A percentile compares a stretch with the other conserved stretches of the same genome.
phyloP scores from a whole-genome alignment of 805 yeast genomes.

The Candida ficus region DNA sequence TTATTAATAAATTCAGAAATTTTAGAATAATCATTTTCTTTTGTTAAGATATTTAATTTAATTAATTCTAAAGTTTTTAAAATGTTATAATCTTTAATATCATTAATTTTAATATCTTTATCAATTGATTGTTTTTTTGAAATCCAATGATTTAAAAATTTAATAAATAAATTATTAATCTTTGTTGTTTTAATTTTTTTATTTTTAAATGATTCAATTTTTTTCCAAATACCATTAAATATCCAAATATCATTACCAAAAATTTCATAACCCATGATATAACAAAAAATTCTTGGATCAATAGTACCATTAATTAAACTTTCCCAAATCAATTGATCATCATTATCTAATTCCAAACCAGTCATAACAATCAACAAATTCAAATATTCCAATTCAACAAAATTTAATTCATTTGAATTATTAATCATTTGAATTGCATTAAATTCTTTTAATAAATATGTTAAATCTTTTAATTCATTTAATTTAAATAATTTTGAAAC shows the following conservation, averaged over 20 bases:
- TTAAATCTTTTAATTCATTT: slow-evolving; percentile 3
- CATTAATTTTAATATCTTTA: slow-evolving; percentile 5
- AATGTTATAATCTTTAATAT: slow-evolving; percentile 11
- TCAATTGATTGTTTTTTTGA: slow-evolving; percentile 8
- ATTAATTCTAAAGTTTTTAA: slow-evolving; percentile 16
- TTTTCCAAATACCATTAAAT: slow-evolving; percentile 16
- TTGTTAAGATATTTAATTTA: slow-evolving; percentile 11
- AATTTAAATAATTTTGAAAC: slow-evolving; percentile 19
- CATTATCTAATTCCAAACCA: slow-evolving; percentile 20
- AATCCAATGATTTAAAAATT: slow-evolving; percentile 22
- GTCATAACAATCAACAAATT: slow-evolving; percentile 30
- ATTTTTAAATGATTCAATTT: slow-evolving; percentile 11
- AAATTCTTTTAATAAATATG: slow-evolving; percentile 21
- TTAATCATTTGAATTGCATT: slow-evolving; percentile 20
- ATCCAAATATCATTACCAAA: slow-evolving; percentile 18
- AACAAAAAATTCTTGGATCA: slow-evolving; percentile 21
- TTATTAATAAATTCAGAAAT: slow-evolving; percentile 6
- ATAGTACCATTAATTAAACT: slow-evolving; percentile 26
- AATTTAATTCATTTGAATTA: slow-evolving; percentile 30
- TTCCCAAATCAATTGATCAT: slow-evolving; percentile 14
- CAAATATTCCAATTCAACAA: slow-evolving; percentile 33
- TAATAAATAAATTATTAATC: slow-evolving; percentile 14
- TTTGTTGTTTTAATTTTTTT: slow-evolving; percentile 15
- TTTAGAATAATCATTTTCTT: slow-evolving; percentile 1
- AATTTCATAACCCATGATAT: slow-evolving; percentile 14